Percentiles rank a stretch among this genome's conserved stretches.
Conservation (phyloP, 2,329 filamentous ascomycete genomes). For the Fonsecaea pugnacius region DNA sequence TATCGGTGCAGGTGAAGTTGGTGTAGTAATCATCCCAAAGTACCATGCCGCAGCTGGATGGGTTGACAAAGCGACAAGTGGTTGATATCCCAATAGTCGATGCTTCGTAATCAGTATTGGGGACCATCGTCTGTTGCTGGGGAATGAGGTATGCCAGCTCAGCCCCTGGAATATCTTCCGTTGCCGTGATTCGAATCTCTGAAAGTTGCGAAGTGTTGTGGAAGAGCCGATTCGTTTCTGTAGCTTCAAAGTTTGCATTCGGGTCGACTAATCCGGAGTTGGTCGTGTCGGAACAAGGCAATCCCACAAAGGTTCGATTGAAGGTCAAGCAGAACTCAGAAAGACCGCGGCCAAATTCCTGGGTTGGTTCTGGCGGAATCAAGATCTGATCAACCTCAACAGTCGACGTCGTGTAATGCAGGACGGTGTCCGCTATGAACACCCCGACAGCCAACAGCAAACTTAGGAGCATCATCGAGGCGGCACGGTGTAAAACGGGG, state of each 20-base stretch:
- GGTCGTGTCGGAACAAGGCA: slow-evolving; percentile 24
- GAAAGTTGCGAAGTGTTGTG: slow-evolving; percentile 23
- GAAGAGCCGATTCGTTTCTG: slow-evolving; percentile 21
- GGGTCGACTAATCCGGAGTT: slow-evolving; percentile 5
- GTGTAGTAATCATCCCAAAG: slow-evolving; percentile 23
- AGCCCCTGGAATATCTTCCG: neutral
- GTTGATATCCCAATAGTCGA: slow-evolving; percentile 30
- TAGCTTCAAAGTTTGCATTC: slow-evolving; percentile 15
- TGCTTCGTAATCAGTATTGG: slow-evolving; percentile 24
- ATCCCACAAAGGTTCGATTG: slow-evolving; percentile 22
- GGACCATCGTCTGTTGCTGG: slow-evolving; percentile 3
- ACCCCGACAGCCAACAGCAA: slow-evolving; percentile 23
- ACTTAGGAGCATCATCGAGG: slow-evolving; percentile 20
- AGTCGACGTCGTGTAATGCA: slow-evolving; percentile 32
- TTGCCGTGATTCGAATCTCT: slow-evolving; percentile 14
- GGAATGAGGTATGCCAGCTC: slow-evolving; percentile 20
- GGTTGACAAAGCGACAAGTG: slow-evolving; percentile 19
- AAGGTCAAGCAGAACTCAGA: slow-evolving; percentile 29
- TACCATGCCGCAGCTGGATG: slow-evolving; percentile 20
- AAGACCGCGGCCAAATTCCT: slow-evolving; percentile 25
- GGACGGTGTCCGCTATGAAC: slow-evolving; percentile 26
- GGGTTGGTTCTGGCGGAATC: slow-evolving; percentile 8
- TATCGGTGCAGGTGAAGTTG: slow-evolving; percentile 29
- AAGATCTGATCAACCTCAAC: slow-evolving; percentile 19
- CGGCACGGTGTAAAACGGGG: slow-evolving; percentile 20